Evolutionary conservation across 1,284 basidiomycete species (phyloP), one percentile per base, ranked within the genome.

Genomic region (Rhodotorula sp.): DNA sequence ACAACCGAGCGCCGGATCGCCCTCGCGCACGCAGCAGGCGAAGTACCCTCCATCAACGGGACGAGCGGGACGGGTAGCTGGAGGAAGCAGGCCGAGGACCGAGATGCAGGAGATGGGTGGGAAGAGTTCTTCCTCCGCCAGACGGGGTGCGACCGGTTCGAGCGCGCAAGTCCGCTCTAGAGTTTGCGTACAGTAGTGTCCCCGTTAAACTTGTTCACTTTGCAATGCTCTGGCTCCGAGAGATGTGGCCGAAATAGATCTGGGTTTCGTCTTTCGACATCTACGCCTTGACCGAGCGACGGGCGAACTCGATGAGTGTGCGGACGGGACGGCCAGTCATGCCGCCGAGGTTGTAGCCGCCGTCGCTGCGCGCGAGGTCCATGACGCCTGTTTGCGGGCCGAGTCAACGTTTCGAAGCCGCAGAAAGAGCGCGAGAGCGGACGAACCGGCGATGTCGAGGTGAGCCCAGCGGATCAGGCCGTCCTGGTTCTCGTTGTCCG

Each of bases 391-490:
- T 48, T 48, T 52, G 57, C 32, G 52, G 32, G 19, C 5, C 39
- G 4, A 10, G 36, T 39, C 36, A 39, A 39, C 36, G 13, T 39
- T n/a, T 13, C 36, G 36, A 39, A 39, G 13, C 36, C 36, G 13
- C 36, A 39, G 36, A 39, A 39, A 13, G 13, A 39, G 36, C 36
- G 36, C 7, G 36, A 7, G 36, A 8, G 39, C 54, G 88, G 90
- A 92, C 46, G 85, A 82, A 22, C 91, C 91, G 20, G 90, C 92
- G 70, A 93, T 93, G 78, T 94, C 92, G 48, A 92, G 81, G 79
- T 92, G 90, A 5, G 70, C 67, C 63, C 67, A 72, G 24, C 73
- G 65, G 52, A 67, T 68, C 17, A 72, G 51, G 15, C 62, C 66
- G 22, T 77, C 72, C 66, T 67, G 63, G 61, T 81, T 79, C 17